Evolutionary conservation across 2,329 filamentous ascomycete species (phyloP), one percentile per base, ranked within the genome.

Genomic region (Fonsecaea multimorphosa): DNA sequence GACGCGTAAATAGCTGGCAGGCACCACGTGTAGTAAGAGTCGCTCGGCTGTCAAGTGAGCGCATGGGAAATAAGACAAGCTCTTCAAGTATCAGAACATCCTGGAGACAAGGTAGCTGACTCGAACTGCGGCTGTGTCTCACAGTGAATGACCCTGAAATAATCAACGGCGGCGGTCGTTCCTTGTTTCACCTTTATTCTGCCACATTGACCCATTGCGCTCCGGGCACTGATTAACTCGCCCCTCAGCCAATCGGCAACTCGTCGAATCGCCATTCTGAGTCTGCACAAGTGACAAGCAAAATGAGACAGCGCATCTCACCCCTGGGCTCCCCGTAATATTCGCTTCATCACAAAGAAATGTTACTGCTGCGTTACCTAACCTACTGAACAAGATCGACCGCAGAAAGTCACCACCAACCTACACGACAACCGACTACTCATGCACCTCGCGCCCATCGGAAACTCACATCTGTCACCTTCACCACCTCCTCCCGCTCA

Each of bases 131-230:
- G 58, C 58, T 38, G 58, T 60, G 57, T 59, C 40, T 19, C 16
- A 34, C 29, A 49, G 57, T 49, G 57, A n/a, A 59, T 59, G 58
- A 46, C 49, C 58, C 58, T 60, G 54, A 49, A 49, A 24, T 49
- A 49, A 49, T 49, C 44, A 24, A 49, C 44, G 44, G 44, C 44
- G 44, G 19, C 44, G 9, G 44, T 49, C 44, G 27, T 34, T 22
- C 29, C 54, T 59, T 67, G 67, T 69, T 69, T 69, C 67, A 69
- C 64, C 53, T 67, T 61, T 58, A 56, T 49, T 46, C 66, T 68
- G 66, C 60, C 66, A 61, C 58, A 55, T 31, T 40, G 29, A 55
- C 66, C 58, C 58, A 55, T 31, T 40, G 29, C 51, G 31, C 34
- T 24, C 34, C 31, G 58, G 49, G 36, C 34, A 29, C 27, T 54